Evolutionary conservation across 2,329 filamentous ascomycete species (phyloP), one percentile per base, ranked within the genome.

Genomic region (Aspergillus melleus): DNA sequence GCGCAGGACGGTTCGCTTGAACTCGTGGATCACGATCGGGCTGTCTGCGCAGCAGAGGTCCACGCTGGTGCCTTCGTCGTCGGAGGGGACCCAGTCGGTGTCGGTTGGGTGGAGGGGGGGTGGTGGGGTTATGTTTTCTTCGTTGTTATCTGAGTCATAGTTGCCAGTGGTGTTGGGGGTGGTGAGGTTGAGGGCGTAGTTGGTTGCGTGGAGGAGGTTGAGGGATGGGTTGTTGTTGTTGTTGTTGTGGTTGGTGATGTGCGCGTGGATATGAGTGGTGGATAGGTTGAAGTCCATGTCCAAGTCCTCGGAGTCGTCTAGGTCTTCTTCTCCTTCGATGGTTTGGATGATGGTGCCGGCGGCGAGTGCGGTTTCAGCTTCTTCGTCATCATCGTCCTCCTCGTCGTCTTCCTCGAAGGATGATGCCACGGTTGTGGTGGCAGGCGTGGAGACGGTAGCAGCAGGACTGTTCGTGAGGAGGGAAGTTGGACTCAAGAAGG

Each of bases 21-120:
- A 49, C 30, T 57, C 59, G 44, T 63, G 61, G 50, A 63, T 55
- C 2, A 55, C 61, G 12, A 61, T 57, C 9, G 56, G 49, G 20
- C 59, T 61, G 22, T 63, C 54, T 1, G 56, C 59, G 6, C 51
- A 14, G 22, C 32, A 49, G 26, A 50, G 32, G n/a, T 60, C 19
- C 4, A 32, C 20, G 10, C 52, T 16, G 4, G 20, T 50, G 14
- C 36, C 51, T 19, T 53, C 56, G 44, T 54, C 51, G 29, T 58
- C 56, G 39, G 56, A 58, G 2, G 56, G 44, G 2, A 58, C 56
- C 56, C 56, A 58, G 56, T 54, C 56, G 36, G 14, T 42, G 56
- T 54, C 56, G 16, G 14, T 42, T 42, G 36, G 36, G 6, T 16
- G 36, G 6, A n/a, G 36, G 14, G 36, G 36, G 16, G 36, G 36